These are phyloP conservation scores for Diplodia sapinea DNA, from an alignment of 2,329 filamentous ascomycete genomes.

Conservation along the genomic window DNA sequence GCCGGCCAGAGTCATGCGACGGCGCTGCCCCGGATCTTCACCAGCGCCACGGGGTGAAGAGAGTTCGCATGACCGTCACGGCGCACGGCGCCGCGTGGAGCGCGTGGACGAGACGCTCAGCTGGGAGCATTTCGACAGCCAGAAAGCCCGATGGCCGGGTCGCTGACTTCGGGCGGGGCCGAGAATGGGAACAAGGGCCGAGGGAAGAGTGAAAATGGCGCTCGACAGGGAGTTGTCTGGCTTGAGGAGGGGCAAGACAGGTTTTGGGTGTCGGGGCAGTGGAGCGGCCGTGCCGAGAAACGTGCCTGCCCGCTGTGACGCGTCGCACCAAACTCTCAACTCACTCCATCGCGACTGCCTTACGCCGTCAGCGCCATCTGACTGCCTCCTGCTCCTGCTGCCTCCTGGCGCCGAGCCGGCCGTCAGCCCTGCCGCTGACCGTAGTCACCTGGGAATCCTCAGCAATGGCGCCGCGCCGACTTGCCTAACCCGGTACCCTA, in stretches of 20 bases:
- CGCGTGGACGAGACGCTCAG: constrained; percentile 21
- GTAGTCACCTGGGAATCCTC: constrained; percentile 19
- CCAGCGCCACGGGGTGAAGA: constrained; percentile 6
- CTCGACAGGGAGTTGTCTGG: not conserved
- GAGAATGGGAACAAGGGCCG: not conserved
- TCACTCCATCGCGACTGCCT: not conserved
- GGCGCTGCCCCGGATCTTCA: constrained; percentile 22
- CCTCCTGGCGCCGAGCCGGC: not conserved
- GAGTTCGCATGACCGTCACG: constrained; percentile 17
- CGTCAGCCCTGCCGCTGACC: constrained; percentile 20
- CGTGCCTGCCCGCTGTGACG: constrained; percentile 11
- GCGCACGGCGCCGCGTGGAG: not conserved
- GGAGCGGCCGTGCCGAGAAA: not conserved
- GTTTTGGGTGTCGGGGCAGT: not conserved
- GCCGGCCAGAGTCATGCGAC: constrained; percentile 17
- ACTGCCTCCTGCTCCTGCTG: not conserved
- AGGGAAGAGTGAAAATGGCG: not conserved
- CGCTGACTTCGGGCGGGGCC: constrained; percentile 5
- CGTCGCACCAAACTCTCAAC: not conserved
- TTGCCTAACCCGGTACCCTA: not conserved
- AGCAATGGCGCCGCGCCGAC: constrained; percentile 2
- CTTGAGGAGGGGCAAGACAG: not conserved
- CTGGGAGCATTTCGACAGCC: not conserved
- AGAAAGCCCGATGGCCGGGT: constrained; percentile 16
- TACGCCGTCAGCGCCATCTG: constrained; percentile 3